Evolutionary conservation across 805 yeast genomes (phyloP).

Genomic region (Torulaspora delbrueckii): DNA sequence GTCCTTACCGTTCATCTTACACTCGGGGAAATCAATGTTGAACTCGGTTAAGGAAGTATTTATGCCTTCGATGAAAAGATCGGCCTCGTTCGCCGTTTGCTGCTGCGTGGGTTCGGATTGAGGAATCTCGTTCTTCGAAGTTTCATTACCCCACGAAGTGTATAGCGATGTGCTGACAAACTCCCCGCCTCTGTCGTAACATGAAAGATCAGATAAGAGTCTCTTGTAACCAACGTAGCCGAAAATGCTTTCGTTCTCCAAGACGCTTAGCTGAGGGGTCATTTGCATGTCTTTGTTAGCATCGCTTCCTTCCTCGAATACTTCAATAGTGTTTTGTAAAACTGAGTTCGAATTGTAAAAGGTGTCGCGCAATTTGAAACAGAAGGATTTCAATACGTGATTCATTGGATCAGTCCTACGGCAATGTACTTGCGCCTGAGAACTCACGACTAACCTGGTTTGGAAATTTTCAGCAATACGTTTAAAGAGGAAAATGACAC

Average conservation of each 20-base stretch:
- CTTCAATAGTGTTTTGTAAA: constrained; percentile 7
- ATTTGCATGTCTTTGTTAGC: constrained; percentile 23
- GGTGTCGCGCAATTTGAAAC: constrained; percentile 22
- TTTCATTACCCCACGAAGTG: constrained; percentile 21
- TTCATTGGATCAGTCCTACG: constrained; percentile 13
- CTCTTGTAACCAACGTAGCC: constrained; percentile 33
- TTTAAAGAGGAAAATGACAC: constrained; percentile 31
- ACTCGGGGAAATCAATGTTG: constrained; percentile 48
- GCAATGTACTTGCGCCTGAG: constrained; percentile 15
- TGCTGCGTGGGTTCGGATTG: background rate
- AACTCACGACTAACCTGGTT: constrained; percentile 12
- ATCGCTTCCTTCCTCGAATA: constrained; percentile 21
- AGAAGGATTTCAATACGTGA: constrained; percentile 19
- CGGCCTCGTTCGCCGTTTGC: constrained; percentile 2
- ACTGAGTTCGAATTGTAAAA: background rate
- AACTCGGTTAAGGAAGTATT: constrained; percentile 7
- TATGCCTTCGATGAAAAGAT: constrained; percentile 8
- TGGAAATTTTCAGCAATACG: constrained; percentile 25
- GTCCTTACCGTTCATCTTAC: constrained; percentile 49
- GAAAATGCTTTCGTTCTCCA: constrained; percentile 29
- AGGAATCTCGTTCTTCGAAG: background rate
- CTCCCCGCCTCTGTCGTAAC: constrained; percentile 35
- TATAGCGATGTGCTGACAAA: constrained; percentile 33
- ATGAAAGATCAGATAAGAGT: constrained; percentile 24
- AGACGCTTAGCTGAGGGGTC: constrained; percentile 26